Evolutionary conservation across 495 filamentous ascomycete genomes (phyloP).

Genomic region (Amphirosellinia nigrospora): DNA sequence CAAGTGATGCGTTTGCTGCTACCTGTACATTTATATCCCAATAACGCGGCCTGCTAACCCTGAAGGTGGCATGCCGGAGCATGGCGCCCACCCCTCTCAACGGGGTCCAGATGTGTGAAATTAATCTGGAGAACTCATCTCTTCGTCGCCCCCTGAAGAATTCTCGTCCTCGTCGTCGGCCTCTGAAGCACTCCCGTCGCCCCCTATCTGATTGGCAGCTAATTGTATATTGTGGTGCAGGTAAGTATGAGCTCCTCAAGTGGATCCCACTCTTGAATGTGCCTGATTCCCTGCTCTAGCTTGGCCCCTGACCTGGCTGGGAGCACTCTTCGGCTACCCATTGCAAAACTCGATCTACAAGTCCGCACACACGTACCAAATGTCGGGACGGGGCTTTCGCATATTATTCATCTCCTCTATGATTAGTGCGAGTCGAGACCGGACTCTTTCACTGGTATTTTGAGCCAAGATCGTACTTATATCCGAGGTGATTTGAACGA

Average conservation of each 20-base stretch:
- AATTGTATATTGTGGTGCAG: background rate
- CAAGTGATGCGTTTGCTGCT: background rate
- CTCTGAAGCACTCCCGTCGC: too few relatives aligned
- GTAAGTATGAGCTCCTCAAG: background rate
- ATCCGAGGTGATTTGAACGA: background rate
- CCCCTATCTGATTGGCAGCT: background rate
- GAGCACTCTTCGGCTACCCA: background rate
- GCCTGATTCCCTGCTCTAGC: background rate
- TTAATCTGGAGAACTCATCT: too few relatives aligned
- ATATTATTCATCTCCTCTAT: background rate
- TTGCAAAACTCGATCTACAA: background rate
- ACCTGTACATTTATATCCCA: background rate
- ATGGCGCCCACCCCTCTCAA: too few relatives aligned
- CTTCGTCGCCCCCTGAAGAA: background rate
- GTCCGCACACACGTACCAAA: background rate
- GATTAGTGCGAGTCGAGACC: background rate
- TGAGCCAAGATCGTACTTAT: rapidly evolving
- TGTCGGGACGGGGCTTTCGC: background rate
- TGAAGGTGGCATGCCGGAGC: too few relatives aligned
- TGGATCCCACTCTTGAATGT: background rate
- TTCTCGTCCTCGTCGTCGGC: too few relatives aligned
- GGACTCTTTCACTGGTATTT: background rate
- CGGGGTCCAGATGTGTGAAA: too few relatives aligned
- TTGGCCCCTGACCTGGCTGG: background rate
- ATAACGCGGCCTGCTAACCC: too few relatives aligned